Percentiles rank a stretch among this genome's conserved stretches.
phyloP scores from a whole-genome alignment of 1,284 basidiomycete genomes.

The Ustilago curta region DNA sequence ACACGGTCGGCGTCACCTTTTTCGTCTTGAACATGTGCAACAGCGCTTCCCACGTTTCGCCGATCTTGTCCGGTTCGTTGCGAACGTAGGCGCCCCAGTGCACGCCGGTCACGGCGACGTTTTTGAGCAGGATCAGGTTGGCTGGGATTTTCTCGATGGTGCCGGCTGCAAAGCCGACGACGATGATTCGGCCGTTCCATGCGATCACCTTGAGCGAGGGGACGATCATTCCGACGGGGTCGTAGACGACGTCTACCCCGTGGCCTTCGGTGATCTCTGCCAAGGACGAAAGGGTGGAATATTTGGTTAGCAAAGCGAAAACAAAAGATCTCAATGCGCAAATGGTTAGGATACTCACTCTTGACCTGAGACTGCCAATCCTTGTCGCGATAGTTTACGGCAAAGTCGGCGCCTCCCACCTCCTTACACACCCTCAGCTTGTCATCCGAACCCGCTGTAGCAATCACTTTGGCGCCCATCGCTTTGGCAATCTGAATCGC shows the following conservation, averaged over 20 bases:
- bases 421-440: conserved; percentile 60
- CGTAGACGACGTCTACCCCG: conserved; percentile 74
- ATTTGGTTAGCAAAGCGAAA: not conserved
- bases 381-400: conserved; percentile 63
- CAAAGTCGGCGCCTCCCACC: conserved; percentile 60
- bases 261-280: conserved; percentile 55
- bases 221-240: conserved; percentile 63
- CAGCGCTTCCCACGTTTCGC: conserved; percentile 80
- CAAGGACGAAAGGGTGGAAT: not conserved
- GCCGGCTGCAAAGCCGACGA: conserved; percentile 77
- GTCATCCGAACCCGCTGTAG: conserved; percentile 59
- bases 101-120: conserved; percentile 73
- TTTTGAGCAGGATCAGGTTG: conserved; percentile 92
- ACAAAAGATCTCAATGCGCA: conserved; percentile 3
- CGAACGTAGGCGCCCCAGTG: conserved; percentile 58
- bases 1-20: conserved; percentile 79
- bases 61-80: conserved; percentile 77
- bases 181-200: conserved; percentile 90
- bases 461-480: conserved; percentile 63
- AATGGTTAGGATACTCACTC: conserved; percentile 14
- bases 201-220: conserved; percentile 74
- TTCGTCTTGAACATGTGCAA: conserved; percentile 79
- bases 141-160: conserved; percentile 64
- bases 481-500: conserved; percentile 66
- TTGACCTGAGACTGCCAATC: conserved; percentile 65